phyloP scores from a whole-genome alignment of 176 grass and related monocot species.

The Zoysia japonica region DNA sequence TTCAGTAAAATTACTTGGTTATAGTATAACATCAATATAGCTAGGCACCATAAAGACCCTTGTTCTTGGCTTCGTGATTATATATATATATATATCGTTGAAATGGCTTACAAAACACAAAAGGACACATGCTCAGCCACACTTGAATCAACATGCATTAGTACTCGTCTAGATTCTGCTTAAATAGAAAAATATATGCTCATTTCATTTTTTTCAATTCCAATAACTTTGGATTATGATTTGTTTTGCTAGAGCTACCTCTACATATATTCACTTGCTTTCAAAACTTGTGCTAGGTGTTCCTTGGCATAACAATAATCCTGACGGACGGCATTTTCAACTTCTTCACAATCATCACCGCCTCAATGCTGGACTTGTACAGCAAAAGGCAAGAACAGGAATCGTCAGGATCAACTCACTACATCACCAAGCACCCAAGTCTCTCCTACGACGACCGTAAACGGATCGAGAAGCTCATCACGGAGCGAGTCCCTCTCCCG shows the following conservation, averaged over 20 bases:
- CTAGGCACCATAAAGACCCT: neutral
- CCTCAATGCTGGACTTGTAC: conserved; percentile 45
- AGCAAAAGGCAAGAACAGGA: conserved; percentile 28
- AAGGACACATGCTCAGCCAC: neutral
- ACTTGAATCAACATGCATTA: neutral
- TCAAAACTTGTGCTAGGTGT: conserved; percentile 39
- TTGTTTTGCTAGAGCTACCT: neutral
- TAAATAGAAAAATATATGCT: neutral
- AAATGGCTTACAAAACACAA: neutral
- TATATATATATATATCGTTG: neutral
- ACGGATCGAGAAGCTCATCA: conserved; percentile 47
- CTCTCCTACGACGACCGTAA: conserved; percentile 67
- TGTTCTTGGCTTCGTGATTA: neutral
- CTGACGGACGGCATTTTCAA: conserved; percentile 56
- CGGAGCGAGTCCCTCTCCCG: conserved; percentile 10
- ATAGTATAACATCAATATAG: neutral
- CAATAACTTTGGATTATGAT: neutral
- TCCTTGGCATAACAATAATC: conserved; percentile 61
- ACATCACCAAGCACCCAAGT: conserved; percentile 39
- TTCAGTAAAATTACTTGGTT: neutral
- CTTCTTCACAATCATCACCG: conserved; percentile 33
- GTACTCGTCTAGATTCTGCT: neutral
- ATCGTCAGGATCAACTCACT: neutral
- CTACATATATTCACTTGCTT: neutral
- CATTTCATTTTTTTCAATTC: neutral